These are phyloP conservation scores for Brasilioporus rufonigricans DNA, from an alignment of 768 basidiomycete genomes.

Conservation along the genomic window DNA sequence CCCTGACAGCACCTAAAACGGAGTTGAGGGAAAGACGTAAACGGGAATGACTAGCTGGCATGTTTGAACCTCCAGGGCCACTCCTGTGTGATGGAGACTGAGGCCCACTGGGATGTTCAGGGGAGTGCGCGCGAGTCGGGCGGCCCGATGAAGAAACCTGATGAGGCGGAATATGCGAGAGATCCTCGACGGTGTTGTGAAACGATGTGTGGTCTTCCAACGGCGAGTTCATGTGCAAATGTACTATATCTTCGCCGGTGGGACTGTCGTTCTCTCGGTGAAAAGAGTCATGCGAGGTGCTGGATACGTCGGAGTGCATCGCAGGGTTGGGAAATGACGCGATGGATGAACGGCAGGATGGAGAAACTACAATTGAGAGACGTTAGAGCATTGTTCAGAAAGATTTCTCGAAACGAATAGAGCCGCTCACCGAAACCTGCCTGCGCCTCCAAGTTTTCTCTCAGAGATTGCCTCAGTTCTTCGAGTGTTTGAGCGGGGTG, in stretches of 20 bases:
- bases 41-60: constrained; percentile 10
- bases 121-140: constrained; percentile 1
- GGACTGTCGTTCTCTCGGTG: neutral
- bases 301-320: constrained; percentile 5
- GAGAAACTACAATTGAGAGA: neutral
- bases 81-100: neutral
- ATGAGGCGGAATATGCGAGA: neutral
- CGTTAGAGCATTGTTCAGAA: neutral
- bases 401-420: neutral
- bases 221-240: neutral
- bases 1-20: constrained; percentile 20
- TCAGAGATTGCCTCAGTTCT: constrained; percentile 17
- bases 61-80: neutral
- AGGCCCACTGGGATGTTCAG: neutral
- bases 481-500: constrained; percentile 18
- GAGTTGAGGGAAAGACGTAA: constrained; percentile 17
- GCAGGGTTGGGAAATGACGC: neutral
- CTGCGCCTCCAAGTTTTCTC: constrained; percentile 7
- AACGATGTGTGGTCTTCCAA: neutral
- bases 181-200: constrained; percentile 38
- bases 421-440: neutral
- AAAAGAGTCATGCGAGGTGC: constrained; percentile 2
- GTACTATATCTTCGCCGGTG: neutral
- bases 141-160: neutral
- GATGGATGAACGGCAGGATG: neutral